Percentiles rank a stretch among this genome's conserved stretches.
Evolutionary conservation across 2,329 filamentous ascomycete species (phyloP).

Genomic region (Exophiala bonariae): DNA sequence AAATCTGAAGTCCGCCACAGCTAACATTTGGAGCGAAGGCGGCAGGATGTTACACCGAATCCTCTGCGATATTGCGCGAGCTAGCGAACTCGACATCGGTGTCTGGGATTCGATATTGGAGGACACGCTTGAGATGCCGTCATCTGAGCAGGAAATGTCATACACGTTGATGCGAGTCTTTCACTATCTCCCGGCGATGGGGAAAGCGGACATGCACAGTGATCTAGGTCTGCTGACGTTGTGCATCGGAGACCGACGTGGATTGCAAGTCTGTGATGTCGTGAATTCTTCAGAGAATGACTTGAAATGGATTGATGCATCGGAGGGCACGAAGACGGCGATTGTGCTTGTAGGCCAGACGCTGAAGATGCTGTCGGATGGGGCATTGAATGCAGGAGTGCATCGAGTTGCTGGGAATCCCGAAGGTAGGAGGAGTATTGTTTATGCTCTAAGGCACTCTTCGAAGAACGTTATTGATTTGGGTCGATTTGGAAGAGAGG

Average conservation of each 20-base stretch:
- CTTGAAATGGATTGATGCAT: constrained; percentile 23
- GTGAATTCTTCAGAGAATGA: constrained; percentile 4
- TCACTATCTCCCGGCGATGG: constrained; percentile 27
- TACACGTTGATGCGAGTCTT: constrained; percentile 31
- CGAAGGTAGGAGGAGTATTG: constrained; percentile 28
- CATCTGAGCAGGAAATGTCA: constrained; percentile 16
- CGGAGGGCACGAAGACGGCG: constrained; percentile 6
- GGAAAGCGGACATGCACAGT: constrained; percentile 28
- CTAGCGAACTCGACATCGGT: constrained; percentile 19
- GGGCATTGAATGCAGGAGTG: constrained; percentile 24
- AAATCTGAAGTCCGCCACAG: constrained; percentile 11
- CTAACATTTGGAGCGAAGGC: constrained; percentile 25
- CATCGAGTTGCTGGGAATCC: constrained; percentile 30
- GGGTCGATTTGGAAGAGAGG: constrained; percentile 26
- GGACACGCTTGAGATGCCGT: constrained; percentile 21
- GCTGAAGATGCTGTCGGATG: constrained; percentile 23
- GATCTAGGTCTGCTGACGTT: constrained; percentile 32
- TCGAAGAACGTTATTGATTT: constrained; percentile 28
- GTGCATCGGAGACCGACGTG: constrained; percentile 28
- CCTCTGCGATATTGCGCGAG: constrained; percentile 29
- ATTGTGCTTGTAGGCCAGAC: constrained; percentile 29
- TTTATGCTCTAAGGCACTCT: constrained; percentile 30
- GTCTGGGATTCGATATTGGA: constrained; percentile 30
- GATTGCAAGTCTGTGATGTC: constrained; percentile 28
- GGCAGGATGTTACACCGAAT: constrained; percentile 28